Evolutionary conservation across 2,329 filamentous ascomycete genomes (phyloP), one percentile per base, ranked within the genome.

Genomic region (Colletotrichum caudatum): DNA sequence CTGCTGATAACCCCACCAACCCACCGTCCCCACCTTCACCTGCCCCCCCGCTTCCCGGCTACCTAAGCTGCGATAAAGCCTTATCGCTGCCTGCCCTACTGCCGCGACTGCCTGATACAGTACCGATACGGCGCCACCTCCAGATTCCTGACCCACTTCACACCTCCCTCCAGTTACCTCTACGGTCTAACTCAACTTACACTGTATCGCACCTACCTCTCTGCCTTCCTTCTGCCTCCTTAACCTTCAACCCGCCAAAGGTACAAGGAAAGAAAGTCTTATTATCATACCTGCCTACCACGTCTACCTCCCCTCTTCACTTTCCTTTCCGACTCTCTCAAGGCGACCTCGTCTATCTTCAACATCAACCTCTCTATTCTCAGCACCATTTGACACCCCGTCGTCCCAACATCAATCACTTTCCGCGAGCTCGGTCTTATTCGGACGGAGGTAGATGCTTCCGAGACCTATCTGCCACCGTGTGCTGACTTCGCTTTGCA

Each of bases 31-130:
- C 67, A 53, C 60, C 23, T 62, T 48, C 71, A 23, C 29, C 51
- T 41, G 56, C 41, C 50, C 68, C 71, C 71, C 33, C 7, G 44
- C 44, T 44, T 58, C 53, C 51, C 51, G 26, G 33, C 29, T 29
- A 29, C 54, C 29, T 23, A 64, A 64, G 56, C 51, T 73, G 46
- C 60, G 71, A 69, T 68, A 73, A 67, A 65, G 62, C 53, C 75
- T 78, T 78, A 79, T 79, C 76, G 74, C 74, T 78, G 75, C 77
- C 76, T 78, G 58, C 63, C 73, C 74, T 75, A 64, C 78, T 67
- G n/a, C 46, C 59, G 44, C 67, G 53, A 70, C 71, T 73, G 71
- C 66, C 69, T 74, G 66, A 74, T 69, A 72, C 69, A 72, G 66
- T 76, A 75, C 75, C 79, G 44, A 50, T 39, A 65, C 69, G 35